Evolutionary conservation across 805 yeast genomes (phyloP).

Genomic region (Nematodospora valgi): DNA sequence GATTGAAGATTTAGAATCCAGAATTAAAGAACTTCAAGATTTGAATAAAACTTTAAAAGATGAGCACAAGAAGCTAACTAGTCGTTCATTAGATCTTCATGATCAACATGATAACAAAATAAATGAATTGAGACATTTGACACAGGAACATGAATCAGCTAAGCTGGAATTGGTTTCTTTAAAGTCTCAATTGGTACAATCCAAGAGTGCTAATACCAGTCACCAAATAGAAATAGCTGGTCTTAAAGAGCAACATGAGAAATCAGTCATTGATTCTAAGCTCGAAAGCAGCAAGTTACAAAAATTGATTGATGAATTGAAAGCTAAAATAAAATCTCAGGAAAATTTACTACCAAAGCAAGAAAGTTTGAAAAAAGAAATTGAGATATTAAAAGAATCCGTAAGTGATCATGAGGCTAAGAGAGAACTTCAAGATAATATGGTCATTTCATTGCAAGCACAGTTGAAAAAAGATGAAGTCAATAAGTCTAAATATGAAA

Average conservation of each 20-base stretch:
- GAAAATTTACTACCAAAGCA: constrained; percentile 9
- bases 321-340: constrained; percentile 11
- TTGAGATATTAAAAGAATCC: constrained; percentile 11
- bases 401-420: constrained; percentile 10
- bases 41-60: constrained; percentile 13
- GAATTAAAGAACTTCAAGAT: constrained; percentile 26
- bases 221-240: neutral
- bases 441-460: constrained; percentile 12
- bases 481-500: constrained; percentile 12
- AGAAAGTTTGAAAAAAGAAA: constrained; percentile 12
- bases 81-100: constrained; percentile 3
- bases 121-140: constrained; percentile 8
- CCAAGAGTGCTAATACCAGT: constrained; percentile 6
- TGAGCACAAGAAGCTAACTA: constrained; percentile 9
- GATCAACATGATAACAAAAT: constrained; percentile 8
- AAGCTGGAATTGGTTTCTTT: constrained; percentile 9
- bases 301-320: constrained; percentile 6
- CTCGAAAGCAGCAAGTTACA: constrained; percentile 11
- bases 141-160: constrained; percentile 7
- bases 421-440: constrained; percentile 11
- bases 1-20: constrained; percentile 16
- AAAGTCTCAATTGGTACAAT: constrained; percentile 10
- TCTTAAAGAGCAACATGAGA: constrained; percentile 5
- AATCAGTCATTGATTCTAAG: neutral
- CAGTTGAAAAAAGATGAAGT: constrained; percentile 12